A percentile compares a stretch with the other conserved stretches of the same genome.
These are phyloP conservation scores for Trametes elegans DNA, from an alignment of 768 basidiomycete species.

Conservation along the genomic window DNA sequence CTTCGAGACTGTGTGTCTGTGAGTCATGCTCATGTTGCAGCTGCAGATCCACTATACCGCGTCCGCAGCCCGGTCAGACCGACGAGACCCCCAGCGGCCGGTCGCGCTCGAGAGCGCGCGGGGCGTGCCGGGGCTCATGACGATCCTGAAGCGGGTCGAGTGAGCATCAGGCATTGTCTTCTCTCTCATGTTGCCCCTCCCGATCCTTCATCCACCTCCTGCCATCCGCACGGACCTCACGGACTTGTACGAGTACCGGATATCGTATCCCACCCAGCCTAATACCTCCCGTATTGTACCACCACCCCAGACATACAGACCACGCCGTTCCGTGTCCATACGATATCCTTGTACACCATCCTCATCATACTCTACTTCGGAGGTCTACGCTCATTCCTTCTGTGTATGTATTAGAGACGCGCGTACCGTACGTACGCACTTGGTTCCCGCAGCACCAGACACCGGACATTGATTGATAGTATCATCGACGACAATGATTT, in stretches of 20 bases:
- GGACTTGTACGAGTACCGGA: constrained; percentile 2
- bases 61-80: constrained; percentile 50
- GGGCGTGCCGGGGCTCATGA: constrained; percentile 75
- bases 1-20: neutral
- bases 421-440: too few relatives aligned
- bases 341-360: neutral
- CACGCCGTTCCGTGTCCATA: neutral
- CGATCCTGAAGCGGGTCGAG: constrained; percentile 47
- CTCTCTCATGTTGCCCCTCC: neutral
- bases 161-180: neutral
- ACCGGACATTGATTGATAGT: too few relatives aligned
- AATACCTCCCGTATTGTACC: constrained; percentile 3
- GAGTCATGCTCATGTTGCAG: neutral
- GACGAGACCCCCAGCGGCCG: constrained; percentile 57
- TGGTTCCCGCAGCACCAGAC: too few relatives aligned
- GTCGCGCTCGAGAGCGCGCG: constrained; percentile 59
- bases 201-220: neutral
- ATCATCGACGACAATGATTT: too few relatives aligned
- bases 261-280: constrained; percentile 1
- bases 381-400: neutral
- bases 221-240: neutral
- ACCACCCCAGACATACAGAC: neutral
- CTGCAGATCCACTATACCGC: constrained; percentile 62
- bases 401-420: constrained; percentile 5
- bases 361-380: neutral